Conservation (phyloP, 2,329 filamentous ascomycete genomes). For the Colletotrichum graminicola region DNA sequence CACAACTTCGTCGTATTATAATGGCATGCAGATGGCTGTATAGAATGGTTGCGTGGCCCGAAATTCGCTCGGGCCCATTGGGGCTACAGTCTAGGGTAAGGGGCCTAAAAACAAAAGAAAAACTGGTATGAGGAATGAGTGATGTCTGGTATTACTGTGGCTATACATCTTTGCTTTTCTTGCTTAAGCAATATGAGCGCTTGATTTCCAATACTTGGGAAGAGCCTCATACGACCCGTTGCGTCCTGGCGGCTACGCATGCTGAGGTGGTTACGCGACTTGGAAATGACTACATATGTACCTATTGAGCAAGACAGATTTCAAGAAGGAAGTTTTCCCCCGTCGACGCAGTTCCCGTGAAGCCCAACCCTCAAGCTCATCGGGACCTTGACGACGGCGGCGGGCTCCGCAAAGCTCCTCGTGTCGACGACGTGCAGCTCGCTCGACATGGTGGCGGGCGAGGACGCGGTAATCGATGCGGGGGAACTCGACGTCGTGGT, state of each 20-base stretch:
- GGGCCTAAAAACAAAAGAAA: not conserved
- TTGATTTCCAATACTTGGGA: not conserved
- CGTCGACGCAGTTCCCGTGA: constrained; percentile 35
- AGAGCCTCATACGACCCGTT: too few species aligned
- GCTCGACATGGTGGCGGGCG: constrained; percentile 26
- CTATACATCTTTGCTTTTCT: accelerated
- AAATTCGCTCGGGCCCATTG: constrained; percentile 62
- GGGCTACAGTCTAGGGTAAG: constrained; percentile 51
- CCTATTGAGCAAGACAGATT: not conserved
- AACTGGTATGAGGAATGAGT: not conserved
- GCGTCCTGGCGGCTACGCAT: not conserved
- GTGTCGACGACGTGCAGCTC: constrained; percentile 35
- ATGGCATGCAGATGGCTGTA: not conserved
- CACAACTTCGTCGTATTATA: too few species aligned
- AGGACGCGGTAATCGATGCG: constrained; percentile 35
- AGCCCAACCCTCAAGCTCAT: constrained; percentile 26
- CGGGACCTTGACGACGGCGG: constrained; percentile 28
- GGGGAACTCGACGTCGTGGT: constrained; percentile 35
- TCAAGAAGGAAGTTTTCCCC: constrained; percentile 22
- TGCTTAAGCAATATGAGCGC: not conserved
- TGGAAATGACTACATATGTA: not conserved
- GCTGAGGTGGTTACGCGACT: not conserved
- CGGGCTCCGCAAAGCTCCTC: constrained; percentile 8
- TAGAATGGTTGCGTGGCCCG: constrained; percentile 59
- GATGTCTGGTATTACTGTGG: not conserved